Base-by-base conservation (phyloP, 768 basidiomycete species). In the Cytidiella melzeri region DNA sequence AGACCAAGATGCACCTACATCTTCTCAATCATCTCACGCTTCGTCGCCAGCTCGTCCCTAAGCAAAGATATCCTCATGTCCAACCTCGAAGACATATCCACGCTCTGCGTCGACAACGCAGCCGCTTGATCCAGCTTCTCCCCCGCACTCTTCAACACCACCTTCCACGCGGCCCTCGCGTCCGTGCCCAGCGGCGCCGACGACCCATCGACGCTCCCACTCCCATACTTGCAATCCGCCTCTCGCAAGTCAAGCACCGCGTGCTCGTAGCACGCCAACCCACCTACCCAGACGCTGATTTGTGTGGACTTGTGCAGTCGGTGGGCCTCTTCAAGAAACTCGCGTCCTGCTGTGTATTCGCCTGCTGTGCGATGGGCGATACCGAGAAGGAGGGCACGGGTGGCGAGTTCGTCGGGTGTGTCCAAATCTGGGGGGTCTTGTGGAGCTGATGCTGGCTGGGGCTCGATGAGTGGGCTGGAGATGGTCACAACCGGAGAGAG, bases 51-150 rank as follows among this genome's bases (percentile, higher is more conserved):
- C 76, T 89, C 84, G 59, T 86, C 82, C 54, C 71, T 72, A 47
- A 87, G 62, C 81, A 89, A 80, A 48, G 73, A 69, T 43, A 87
- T 74, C 62, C 87, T 66, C 61, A 77, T 83, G 50, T 88, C 87
- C 50, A 90, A 61, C 61, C 86, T 69, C 49, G 81, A 80, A 38
- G 76, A 76, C 59, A 90, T 51, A 64, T 89, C 87, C 11, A 79
- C 71, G 51, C 73, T 61, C 58, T 73, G 79, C 19, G 75, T 71
- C 37, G 80, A 71, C 30, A 71, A 12, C 12, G 64, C 59, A 44
- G 79, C 61, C 39, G 81, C 80, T 50, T 67, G 60, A 47, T 81
- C 80, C 37, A 89, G 64, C 58, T 73, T 73, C 50, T 66, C 66
- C 42, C 58, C 69, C 12, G 81, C 83, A 4, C 48, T 64, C 56